phyloP scores from a whole-genome alignment of 192 early-diverging fungal genomes.

The Coemansia sp. region DNA sequence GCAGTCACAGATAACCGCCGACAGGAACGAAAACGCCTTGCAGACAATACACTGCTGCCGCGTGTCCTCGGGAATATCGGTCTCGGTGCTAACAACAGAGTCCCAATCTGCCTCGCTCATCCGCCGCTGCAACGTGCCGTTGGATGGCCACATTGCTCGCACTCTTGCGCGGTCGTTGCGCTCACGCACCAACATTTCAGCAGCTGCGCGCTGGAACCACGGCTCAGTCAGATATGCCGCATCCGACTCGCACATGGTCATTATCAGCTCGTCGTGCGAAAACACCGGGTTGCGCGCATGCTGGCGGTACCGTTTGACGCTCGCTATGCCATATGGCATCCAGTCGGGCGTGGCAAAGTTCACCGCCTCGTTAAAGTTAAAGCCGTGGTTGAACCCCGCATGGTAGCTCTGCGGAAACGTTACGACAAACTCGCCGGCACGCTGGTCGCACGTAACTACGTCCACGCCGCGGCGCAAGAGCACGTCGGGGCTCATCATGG shows the following conservation, averaged over 20 bases:
- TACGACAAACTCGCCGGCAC: slow-evolving; percentile 89
- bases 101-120: slow-evolving; percentile 33
- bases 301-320: slow-evolving; percentile 77
- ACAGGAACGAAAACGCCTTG: slow-evolving; percentile 73
- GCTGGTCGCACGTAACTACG: slow-evolving; percentile 79
- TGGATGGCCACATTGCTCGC: slow-evolving; percentile 15
- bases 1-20: slow-evolving; percentile 63
- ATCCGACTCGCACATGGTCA: slow-evolving; percentile 57
- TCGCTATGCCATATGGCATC: slow-evolving; percentile 78
- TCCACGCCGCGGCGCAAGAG: slow-evolving; percentile 72
- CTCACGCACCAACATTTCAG: slow-evolving; percentile 60
- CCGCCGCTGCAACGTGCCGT: neutral
- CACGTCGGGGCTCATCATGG: slow-evolving; percentile 79
- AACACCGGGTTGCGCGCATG: slow-evolving; percentile 84
- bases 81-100: slow-evolving; percentile 45
- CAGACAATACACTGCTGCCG: slow-evolving; percentile 69
- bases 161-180: slow-evolving; percentile 49
- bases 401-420: slow-evolving; percentile 96
- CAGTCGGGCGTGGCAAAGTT: slow-evolving; percentile 95
- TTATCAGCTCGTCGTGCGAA: slow-evolving; percentile 91
- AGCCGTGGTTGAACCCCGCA: slow-evolving; percentile 96
- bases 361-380: slow-evolving; percentile 95
- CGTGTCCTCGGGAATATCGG: slow-evolving; percentile 58
- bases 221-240: slow-evolving; percentile 13
- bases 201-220: slow-evolving; percentile 51